These are phyloP conservation scores for Papiliotrema laurentii DNA, from an alignment of 1,284 basidiomycete genomes.

Conservation along the genomic window DNA sequence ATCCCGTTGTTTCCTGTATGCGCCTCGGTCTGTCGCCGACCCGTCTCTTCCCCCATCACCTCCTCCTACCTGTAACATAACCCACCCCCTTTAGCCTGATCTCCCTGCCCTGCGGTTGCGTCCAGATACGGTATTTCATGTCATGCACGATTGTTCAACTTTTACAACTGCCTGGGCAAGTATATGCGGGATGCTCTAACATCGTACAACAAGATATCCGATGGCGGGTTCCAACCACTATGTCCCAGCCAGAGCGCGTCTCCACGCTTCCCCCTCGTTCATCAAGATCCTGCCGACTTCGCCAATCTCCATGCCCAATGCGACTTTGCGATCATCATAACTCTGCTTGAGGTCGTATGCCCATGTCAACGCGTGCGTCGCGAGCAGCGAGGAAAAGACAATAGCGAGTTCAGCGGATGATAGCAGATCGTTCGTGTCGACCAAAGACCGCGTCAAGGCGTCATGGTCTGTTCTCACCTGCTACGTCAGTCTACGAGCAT, in stretches of 20 bases:
- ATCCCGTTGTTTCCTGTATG: too few species aligned
- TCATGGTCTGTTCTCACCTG: constrained; percentile 41
- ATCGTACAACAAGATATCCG: not conserved
- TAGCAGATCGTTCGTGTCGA: constrained; percentile 36
- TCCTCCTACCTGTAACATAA: too few species aligned
- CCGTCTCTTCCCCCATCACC: too few species aligned
- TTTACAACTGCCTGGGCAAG: too few species aligned
- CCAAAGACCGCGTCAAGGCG: constrained; percentile 37
- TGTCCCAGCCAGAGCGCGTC: constrained; percentile 41
- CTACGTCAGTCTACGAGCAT: too few species aligned
- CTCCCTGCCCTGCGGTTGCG: too few species aligned
- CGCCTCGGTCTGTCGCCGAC: too few species aligned
- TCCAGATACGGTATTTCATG: too few species aligned
- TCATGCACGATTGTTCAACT: too few species aligned
- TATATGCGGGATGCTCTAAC: not conserved
- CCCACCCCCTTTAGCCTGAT: too few species aligned
- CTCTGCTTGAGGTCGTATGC: constrained; percentile 28
- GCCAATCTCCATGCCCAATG: constrained; percentile 47
- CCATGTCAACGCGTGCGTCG: constrained; percentile 40
- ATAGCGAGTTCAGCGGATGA: constrained; percentile 39
- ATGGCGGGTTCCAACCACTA: not conserved
- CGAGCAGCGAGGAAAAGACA: constrained; percentile 34
- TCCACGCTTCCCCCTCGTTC: constrained; percentile 47
- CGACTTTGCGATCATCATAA: constrained; percentile 42
- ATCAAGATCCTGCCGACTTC: constrained; percentile 48